A percentile compares a stretch with the other conserved stretches of the same genome.
phyloP scores from a whole-genome alignment of 306 rosid species.

The Sphenostylis stenocarpa region DNA sequence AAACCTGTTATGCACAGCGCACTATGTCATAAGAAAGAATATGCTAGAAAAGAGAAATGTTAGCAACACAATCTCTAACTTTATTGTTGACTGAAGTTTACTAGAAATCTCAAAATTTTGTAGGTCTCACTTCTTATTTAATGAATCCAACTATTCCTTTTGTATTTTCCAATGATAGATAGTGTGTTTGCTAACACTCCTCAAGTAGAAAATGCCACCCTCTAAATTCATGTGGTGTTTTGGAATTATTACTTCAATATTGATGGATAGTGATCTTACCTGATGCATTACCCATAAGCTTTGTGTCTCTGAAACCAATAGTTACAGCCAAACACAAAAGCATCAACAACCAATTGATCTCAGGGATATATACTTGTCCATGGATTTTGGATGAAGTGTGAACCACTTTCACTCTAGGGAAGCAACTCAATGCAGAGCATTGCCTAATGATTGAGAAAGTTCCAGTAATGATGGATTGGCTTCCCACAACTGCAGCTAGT shows the following conservation, averaged over 20 bases:
- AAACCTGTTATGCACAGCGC: constrained; percentile 59
- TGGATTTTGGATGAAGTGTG: constrained; percentile 93
- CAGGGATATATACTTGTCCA: constrained; percentile 96
- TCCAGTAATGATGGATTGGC: constrained; percentile 96
- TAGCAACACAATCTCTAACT: neutral
- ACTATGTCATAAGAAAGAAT: neutral
- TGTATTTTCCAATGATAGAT: neutral
- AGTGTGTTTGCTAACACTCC: neutral
- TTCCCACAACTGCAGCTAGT: constrained; percentile 93
- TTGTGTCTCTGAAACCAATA: constrained; percentile 85
- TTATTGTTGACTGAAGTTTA: neutral
- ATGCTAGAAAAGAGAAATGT: neutral
- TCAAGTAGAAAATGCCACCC: neutral
- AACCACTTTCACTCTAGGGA: constrained; percentile 88
- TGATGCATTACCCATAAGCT: constrained; percentile 87
- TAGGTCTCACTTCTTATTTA: neutral
- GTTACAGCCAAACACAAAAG: constrained; percentile 81
- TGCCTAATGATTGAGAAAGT: constrained; percentile 94
- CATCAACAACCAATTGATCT: constrained; percentile 95
- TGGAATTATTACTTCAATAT: neutral
- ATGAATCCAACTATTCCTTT: neutral
- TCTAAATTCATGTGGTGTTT: neutral
- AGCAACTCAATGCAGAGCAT: constrained; percentile 86
- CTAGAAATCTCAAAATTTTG: neutral
- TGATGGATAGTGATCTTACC: constrained; percentile 47